Conservation (phyloP, 164 flowering plant species). For the Annona cherimola region DNA sequence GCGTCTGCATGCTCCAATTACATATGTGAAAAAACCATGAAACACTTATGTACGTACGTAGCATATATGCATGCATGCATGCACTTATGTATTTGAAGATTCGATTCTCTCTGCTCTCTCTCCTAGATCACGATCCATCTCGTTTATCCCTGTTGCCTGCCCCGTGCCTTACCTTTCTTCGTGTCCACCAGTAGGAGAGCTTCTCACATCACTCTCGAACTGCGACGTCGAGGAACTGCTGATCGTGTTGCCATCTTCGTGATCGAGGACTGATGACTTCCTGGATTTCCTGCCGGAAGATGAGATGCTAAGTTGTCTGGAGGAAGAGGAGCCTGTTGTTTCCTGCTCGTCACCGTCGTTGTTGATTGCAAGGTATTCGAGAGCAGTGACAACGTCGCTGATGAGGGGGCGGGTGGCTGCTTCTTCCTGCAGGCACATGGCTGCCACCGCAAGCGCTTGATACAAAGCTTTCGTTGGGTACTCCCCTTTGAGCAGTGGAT, state of each 20-base stretch:
- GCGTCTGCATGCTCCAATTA: neutral
- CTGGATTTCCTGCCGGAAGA: neutral
- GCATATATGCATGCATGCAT: no score
- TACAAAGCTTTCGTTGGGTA: slow-evolving; percentile 61
- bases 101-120: neutral
- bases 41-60: no score
- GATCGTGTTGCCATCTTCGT: neutral
- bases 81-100: neutral
- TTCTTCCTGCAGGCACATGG: slow-evolving; percentile 91
- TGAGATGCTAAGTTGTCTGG: neutral
- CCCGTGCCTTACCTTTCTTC: neutral
- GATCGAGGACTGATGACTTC: neutral
- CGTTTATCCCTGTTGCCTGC: neutral
- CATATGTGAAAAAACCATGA: neutral
- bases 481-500: slow-evolving; percentile 62
- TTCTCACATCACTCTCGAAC: neutral
- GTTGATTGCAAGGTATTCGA: slow-evolving; percentile 36
- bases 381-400: slow-evolving; percentile 73
- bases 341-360: slow-evolving; percentile 8
- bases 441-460: slow-evolving; percentile 87
- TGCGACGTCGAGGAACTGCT: neutral
- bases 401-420: slow-evolving; percentile 67
- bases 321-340: neutral
- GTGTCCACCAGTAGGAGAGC: neutral
- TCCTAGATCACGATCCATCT: no score